Evolutionary conservation across 371 early-diverging fungal genomes (phyloP), one percentile per base, ranked within the genome.

Genomic region (Lichtheimia ramosa): DNA sequence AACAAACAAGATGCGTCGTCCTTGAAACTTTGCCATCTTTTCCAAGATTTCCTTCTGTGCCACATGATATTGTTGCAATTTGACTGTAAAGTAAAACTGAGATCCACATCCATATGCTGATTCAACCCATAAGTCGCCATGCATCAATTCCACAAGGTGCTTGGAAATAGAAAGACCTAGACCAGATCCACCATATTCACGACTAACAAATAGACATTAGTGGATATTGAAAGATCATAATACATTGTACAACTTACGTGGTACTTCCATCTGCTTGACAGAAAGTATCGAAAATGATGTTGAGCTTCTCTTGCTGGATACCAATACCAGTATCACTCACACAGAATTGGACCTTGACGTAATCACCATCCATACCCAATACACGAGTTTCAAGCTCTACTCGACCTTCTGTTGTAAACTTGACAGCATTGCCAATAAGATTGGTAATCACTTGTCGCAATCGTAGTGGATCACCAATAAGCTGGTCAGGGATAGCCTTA

Each of bases 321-420:
- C 93, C 94, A 27, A 92, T 92, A 28, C 94, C 94, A 1, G 88
- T 86, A 62, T 93, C 94, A 21, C 70, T 71, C 23, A 93, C 89
- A 57, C 84, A 83, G 52, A 91, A 76, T 54, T 82, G 79, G 13
- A 89, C 72, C 18, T 68, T 73, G n/a, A 85, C 70, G 20, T 67
- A 61, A 48, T 75, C 73, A 57, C 66, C 72, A 13, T 79, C 57
- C 70, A 64, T 68, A 58, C 62, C 60, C 53, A 62, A 63, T 48
- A 68, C 67, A 12, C 73, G 64, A n/a, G 76, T 78, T 50, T 70
- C 71, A 15, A 88, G 70, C 2, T 79, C 75, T 12, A 90, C 82
- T 34, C 74, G 74, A 43, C 91, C 93, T 51, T 82, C 75, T 6
- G 78, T 82, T 6, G 91, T 91, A 46, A 92, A 91, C 70, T 92